phyloP scores from a whole-genome alignment of 495 filamentous ascomycete species.

The Amniculicola lignicola region DNA sequence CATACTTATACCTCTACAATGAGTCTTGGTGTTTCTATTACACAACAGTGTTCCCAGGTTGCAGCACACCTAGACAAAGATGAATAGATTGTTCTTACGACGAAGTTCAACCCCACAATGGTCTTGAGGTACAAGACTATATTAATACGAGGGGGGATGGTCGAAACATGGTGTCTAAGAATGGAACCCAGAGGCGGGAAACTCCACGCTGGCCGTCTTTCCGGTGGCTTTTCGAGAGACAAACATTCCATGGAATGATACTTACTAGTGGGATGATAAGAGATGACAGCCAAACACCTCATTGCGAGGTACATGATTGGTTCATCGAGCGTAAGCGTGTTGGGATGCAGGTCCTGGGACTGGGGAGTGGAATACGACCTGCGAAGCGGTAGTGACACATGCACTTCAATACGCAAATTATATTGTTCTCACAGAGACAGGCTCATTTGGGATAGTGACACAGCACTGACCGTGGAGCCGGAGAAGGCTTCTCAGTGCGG shows the following conservation, averaged over 20 bases:
- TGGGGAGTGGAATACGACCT: constrained; percentile 11
- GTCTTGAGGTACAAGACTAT: background rate
- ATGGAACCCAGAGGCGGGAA: background rate
- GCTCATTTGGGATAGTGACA: constrained; percentile 2
- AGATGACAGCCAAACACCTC: constrained; percentile 9
- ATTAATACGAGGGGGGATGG: constrained; percentile 19
- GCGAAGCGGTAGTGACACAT: constrained; percentile 1
- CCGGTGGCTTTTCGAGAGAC: constrained; percentile 8
- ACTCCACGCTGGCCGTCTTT: constrained; percentile 12
- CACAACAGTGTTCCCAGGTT: too few relatives aligned
- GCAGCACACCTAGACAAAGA: too few relatives aligned
- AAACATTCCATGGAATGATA: too few relatives aligned
- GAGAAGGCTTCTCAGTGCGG: background rate
- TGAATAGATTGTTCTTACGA: too few relatives aligned
- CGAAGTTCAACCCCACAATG: too few relatives aligned
- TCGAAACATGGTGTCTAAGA: constrained; percentile 3
- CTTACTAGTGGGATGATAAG: constrained; percentile 17
- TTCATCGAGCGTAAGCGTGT: background rate
- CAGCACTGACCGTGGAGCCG: background rate
- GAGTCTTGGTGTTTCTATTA: too few relatives aligned
- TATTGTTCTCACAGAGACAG: constrained; percentile 19
- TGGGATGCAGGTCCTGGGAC: background rate
- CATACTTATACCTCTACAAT: constrained; percentile 8
- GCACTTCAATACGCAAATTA: constrained; percentile 15
- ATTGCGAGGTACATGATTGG: constrained; percentile 10